Base-by-base conservation (phyloP, 345 rosid genomes). In the Melaleuca alternifolia region DNA sequence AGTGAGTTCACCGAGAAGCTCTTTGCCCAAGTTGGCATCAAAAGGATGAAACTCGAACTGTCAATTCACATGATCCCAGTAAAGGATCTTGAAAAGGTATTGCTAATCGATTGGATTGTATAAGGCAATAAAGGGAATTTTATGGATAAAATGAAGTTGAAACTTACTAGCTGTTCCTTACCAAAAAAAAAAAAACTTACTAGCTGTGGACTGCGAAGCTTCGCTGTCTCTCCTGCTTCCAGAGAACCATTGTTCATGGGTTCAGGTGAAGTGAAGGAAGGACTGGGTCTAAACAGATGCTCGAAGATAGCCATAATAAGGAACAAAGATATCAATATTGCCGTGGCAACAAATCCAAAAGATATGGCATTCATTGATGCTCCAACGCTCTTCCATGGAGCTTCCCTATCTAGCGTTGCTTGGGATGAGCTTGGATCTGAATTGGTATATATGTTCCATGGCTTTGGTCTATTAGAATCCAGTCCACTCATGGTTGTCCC, bases 221-320 rank as follows among this genome's bases (percentile, higher is more conserved):
- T 95, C 56, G 85, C 85, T 11, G 85, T 86, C 21, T 84, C 65
- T 26, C 89, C 86, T 33, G 93, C 89, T 86, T 84, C 92, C 24
- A 53, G 84, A 83, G 90, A 83, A 12, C 79, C 86, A 21, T 83
- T 82, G 10, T 84, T 26, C 33, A 89, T 50, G 10, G 88, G 90
- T 21, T 89, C 90, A 10, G 98, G 94, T 26, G 94, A 93, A 89
- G 95, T 91, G 88, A 95, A 95, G 11, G 94, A 86, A 86, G 94
- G 91, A 77, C 88, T 89, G n/a, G 94, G 95, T 88, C 95, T 90
- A 44, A 97, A 96, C 46, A 96, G 94, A 92, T 97, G 98, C 83
- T 97, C 99, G 10, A 96, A 96, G 85, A 97, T 94, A 57, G 98
- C 98, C 98, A 96, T 96, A 84, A 97, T 93, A 79, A 97, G 93